Evolutionary conservation across 805 yeast genomes (phyloP), one percentile per base, ranked within the genome.

Genomic region (Zygosaccharomyces bisporus): DNA sequence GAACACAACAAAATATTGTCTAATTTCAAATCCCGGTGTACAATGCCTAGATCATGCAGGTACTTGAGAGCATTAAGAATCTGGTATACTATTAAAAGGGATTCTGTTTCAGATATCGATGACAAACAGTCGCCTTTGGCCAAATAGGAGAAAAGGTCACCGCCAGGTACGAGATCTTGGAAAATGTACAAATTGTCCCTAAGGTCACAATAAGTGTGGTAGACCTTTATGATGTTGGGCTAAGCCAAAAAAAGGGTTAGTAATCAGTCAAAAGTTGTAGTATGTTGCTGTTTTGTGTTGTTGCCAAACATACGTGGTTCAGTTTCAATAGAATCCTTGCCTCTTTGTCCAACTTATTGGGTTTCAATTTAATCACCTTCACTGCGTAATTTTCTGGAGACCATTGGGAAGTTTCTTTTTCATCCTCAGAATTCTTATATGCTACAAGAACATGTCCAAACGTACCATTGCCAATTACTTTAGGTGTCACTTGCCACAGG

Each of bases 1-100:
- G 75, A 62, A 34, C 71, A 74, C 32, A 81, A 63, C 25, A 83
- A 62, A 18, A 84, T 72, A 51, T 84, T 84, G 49, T 83, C 90
- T 27, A 81, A 59, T 52, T 82, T 82, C 33, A 82, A 60, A 63
- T 83, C 89, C 29, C 88, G 64, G 52, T 82, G 88, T 4, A 76
- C 80, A n/a, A 82, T 68, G 5, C 76, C 75, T 9, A 68, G 63
- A 3, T 59, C 53, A 51, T 81, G 86, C 37, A 83, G 63, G 59
- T 79, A 81, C 21, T 64, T 55, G 9, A 83, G 59, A 0, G 86
- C 88, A 39, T 67, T 64, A 21, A 80, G 59, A 2, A 83, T 65
- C 56, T 83, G 90, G 50, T 61, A 81, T 0, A 74, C 65, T 4
- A 81, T 72, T 1, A 80, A 53, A 8, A 81, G 53, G 1, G 77